Percentiles rank a stretch among this genome's conserved stretches.
Evolutionary conservation across 495 filamentous ascomycete species (phyloP).

Genomic region (Parathielavia appendiculata): DNA sequence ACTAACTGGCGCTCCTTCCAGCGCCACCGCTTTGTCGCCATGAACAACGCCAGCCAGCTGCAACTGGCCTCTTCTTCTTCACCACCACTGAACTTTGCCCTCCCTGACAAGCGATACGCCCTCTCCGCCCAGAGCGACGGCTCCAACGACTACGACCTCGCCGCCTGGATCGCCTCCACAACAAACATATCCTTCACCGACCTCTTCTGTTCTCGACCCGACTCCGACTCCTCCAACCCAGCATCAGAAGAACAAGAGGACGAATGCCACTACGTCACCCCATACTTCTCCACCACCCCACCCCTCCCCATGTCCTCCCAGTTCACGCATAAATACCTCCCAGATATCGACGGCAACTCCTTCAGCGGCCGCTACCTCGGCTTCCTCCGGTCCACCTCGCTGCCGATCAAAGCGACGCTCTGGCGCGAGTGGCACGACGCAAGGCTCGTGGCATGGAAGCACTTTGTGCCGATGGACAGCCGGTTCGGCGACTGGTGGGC

Average conservation of each 20-base stretch:
- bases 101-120: conserved; percentile 39
- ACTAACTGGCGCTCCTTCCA: conserved; percentile 68
- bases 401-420: conserved; percentile 68
- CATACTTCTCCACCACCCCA: conserved; percentile 37
- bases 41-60: conserved; percentile 62
- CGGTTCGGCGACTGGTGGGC: conserved; percentile 69
- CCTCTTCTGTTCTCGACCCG: conserved; percentile 36
- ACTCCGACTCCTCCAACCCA: too few species aligned
- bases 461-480: conserved; percentile 84
- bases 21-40: conserved; percentile 65
- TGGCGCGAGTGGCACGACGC: conserved; percentile 75
- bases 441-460: conserved; percentile 62
- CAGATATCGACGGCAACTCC: conserved; percentile 68
- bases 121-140: conserved; percentile 9
- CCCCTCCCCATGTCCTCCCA: conserved; percentile 48
- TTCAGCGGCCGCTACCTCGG: conserved; percentile 68
- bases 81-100: conserved; percentile 30
- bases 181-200: conserved; percentile 42
- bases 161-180: conserved; percentile 36
- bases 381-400: conserved; percentile 57
- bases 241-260: too few species aligned
- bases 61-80: conserved; percentile 33
- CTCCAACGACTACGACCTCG: conserved; percentile 19
- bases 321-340: conserved; percentile 57
- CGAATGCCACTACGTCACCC: conserved; percentile 47